A percentile compares a stretch with the other conserved stretches of the same genome.
Conservation (phyloP, 2,329 filamentous ascomycete species). For the Neobulgaria alba region DNA sequence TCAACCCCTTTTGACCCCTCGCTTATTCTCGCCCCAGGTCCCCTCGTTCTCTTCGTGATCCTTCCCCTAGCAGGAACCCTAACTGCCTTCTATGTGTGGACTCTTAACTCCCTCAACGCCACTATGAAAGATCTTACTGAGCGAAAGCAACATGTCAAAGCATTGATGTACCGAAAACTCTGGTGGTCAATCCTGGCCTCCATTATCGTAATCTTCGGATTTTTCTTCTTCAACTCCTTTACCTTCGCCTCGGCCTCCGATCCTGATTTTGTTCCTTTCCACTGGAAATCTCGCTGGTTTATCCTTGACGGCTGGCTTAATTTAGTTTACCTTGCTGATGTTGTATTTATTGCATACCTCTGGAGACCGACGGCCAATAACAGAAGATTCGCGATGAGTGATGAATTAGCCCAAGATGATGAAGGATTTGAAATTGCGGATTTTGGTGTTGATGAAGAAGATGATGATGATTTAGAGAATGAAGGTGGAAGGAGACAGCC, state of each 20-base stretch:
- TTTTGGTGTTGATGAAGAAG: conserved; percentile 63
- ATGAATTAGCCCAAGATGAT: conserved; percentile 97
- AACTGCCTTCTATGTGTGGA: conserved; percentile 98
- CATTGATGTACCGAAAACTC: conserved; percentile 92
- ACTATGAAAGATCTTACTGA: conserved; percentile 96
- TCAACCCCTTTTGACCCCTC: background rate
- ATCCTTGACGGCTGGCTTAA: conserved; percentile 96
- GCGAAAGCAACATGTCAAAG: conserved; percentile 88
- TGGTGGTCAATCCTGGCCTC: conserved; percentile 96
- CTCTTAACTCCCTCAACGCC: conserved; percentile 84
- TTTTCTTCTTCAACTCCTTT: conserved; percentile 98
- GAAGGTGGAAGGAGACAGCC: conserved; percentile 40
- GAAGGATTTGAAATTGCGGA: conserved; percentile 96
- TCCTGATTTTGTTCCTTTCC: conserved; percentile 85
- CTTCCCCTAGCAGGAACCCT: conserved; percentile 84
- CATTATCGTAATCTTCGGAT: conserved; percentile 92
- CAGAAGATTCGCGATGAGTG: conserved; percentile 94
- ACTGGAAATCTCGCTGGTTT: conserved; percentile 98
- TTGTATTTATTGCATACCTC: conserved; percentile 86
- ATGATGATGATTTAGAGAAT: conserved; percentile 29
- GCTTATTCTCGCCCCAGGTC: conserved; percentile 41
- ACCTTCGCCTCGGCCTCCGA: conserved; percentile 80
- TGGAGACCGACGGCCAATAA: conserved; percentile 98
- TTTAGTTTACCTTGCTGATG: conserved; percentile 88
- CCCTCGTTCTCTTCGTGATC: conserved; percentile 85